Conservation (phyloP, 2,329 filamentous ascomycete genomes). For the Arthrobotrys pseudoclavata region DNA sequence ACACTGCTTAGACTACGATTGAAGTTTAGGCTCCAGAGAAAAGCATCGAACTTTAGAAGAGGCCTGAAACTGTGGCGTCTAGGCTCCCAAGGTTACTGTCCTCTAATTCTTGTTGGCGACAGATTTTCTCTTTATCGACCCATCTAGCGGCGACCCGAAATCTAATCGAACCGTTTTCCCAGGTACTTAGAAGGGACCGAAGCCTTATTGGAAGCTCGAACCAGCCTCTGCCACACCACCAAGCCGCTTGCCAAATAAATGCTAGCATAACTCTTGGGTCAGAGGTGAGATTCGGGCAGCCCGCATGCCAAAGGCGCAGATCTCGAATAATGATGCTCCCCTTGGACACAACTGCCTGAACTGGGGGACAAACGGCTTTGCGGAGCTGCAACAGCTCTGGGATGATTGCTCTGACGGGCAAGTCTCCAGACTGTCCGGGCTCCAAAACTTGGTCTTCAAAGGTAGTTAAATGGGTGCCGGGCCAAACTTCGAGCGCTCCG, state of each 20-base stretch:
- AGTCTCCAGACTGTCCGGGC: constrained; percentile 65
- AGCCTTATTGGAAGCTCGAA: constrained; percentile 19
- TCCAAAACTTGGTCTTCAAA: constrained; percentile 35
- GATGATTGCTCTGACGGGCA: constrained; percentile 71
- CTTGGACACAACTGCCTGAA: constrained; percentile 71
- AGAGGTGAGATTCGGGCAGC: constrained; percentile 72
- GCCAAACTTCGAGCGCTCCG: constrained; percentile 69
- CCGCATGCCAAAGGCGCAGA: constrained; percentile 75
- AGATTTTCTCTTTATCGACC: neutral
- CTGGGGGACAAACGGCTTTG: constrained; percentile 66
- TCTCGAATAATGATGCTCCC: constrained; percentile 74
- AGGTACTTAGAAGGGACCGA: neutral
- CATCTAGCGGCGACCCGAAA: constrained; percentile 22
- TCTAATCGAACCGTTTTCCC: constrained; percentile 15
- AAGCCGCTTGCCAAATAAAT: constrained; percentile 33
- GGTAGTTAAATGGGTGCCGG: constrained; percentile 66
- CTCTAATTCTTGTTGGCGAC: neutral
- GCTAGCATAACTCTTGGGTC: constrained; percentile 73
- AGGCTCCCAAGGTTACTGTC: neutral
- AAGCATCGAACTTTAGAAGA: neutral
- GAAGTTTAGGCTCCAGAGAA: neutral
- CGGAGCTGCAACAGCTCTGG: constrained; percentile 67
- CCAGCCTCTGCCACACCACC: constrained; percentile 26
- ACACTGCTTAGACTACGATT: neutral
- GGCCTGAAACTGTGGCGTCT: neutral